These are phyloP conservation scores for Tilletiaria anomala DNA, from an alignment of 1,284 basidiomycete species.

Conservation along the genomic window DNA sequence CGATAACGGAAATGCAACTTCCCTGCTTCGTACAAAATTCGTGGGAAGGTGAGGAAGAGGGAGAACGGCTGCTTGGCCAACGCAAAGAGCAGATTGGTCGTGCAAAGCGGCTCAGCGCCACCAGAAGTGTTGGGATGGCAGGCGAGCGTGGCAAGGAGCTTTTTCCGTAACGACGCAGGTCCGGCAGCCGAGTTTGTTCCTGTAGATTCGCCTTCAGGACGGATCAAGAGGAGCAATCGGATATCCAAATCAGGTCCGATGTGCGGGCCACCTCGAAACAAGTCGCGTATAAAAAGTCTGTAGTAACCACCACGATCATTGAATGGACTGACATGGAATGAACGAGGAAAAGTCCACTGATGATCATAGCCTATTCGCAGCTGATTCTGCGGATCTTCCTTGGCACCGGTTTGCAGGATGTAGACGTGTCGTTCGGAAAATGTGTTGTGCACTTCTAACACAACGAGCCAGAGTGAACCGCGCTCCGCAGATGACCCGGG, in stretches of 20 bases:
- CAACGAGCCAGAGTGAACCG: constrained; percentile 42
- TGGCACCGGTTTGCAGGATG: constrained; percentile 41
- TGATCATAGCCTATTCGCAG: constrained; percentile 44
- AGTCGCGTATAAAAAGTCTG: constrained; percentile 35
- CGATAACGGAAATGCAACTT: constrained; percentile 54
- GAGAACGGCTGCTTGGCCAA: constrained; percentile 47
- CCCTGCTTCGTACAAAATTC: constrained; percentile 56
- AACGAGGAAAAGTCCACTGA: constrained; percentile 56
- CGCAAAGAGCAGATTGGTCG: constrained; percentile 43
- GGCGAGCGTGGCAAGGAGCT: constrained; percentile 47
- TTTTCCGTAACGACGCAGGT: constrained; percentile 19
- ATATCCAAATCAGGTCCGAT: constrained; percentile 9
- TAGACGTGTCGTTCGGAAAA: constrained; percentile 60
- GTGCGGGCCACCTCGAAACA: constrained; percentile 5
- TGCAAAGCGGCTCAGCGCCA: constrained; percentile 42
- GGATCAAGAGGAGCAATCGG: constrained; percentile 18
- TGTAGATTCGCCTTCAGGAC: constrained; percentile 2
- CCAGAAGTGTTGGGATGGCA: constrained; percentile 39
- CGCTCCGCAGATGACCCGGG: too few species aligned
- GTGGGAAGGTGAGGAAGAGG: constrained; percentile 50
- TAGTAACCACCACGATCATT: constrained; percentile 61
- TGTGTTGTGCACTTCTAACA: constrained; percentile 65
- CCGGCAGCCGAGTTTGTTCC: background rate
- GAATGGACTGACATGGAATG: constrained; percentile 68
- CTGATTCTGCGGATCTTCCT: constrained; percentile 42